These are phyloP conservation scores for Avena eriantha DNA, from an alignment of 176 grass and related monocot species.

Conservation along the genomic window DNA sequence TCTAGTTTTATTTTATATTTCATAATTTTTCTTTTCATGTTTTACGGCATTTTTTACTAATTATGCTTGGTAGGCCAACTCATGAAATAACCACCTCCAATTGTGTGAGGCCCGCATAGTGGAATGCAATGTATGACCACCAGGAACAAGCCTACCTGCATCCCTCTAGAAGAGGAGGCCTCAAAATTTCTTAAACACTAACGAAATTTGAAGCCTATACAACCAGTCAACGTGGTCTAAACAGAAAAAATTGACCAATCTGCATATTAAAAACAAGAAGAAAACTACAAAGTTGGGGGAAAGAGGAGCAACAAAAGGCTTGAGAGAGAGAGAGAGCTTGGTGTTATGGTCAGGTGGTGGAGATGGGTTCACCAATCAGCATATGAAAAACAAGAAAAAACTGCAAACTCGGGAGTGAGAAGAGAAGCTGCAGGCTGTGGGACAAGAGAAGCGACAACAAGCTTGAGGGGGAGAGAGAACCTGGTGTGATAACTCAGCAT, in stretches of 20 bases:
- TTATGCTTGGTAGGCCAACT: neutral
- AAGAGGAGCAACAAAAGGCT: neutral
- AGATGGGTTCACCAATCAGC: neutral
- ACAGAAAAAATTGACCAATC: neutral
- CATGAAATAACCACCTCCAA: neutral
- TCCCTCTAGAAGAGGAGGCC: neutral
- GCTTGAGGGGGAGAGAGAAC: neutral
- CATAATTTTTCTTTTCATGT: neutral
- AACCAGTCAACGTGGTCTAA: neutral
- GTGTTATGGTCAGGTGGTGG: neutral
- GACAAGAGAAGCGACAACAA: neutral
- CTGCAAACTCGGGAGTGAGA: conserved; percentile 4
- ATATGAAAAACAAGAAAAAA: conserved; percentile 9
- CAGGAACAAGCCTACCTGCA: neutral
- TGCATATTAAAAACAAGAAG: neutral
- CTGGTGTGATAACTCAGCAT: neutral
- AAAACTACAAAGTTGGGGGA: neutral
- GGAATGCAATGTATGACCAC: neutral
- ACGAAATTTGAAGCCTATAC: neutral
- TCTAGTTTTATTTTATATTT: conserved; percentile 12
- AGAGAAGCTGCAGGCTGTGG: neutral
- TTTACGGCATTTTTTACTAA: neutral
- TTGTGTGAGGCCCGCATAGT: neutral
- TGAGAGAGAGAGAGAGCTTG: neutral
- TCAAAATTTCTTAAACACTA: neutral